Base-by-base conservation (phyloP, 139 green algal genomes). In the Coccomyxa sp. region DNA sequence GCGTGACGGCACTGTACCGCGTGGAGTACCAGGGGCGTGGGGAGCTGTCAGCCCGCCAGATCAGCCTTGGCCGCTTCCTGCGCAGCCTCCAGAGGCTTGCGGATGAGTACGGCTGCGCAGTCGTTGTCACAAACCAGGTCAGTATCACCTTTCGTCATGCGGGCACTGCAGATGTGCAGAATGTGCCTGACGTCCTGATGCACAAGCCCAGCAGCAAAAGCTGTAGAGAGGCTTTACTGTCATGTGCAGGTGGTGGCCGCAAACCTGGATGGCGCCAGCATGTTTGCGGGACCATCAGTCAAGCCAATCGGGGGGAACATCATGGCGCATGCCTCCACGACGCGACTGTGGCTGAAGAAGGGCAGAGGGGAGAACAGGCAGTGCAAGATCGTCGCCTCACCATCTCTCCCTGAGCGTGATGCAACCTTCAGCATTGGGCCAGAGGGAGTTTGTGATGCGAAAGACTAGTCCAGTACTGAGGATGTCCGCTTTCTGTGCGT, bases 241-340 rank as follows among this genome's bases (percentile, higher is more conserved):
- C 14, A 29, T 36, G 18, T 71, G 39, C 79, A 82, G 79, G 79
- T 82, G 37, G 79, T 82, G 72, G 79, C 79, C 16, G 78, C 78
- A 18, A 82, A 82, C 34, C 33, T 98, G 64, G 97, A 99, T 73
- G 96, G 92, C 3, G 88, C 75, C n/a, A 70, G 70, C 40, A 97
- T 98, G 89, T 98, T 98, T 86, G 88, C 92, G n/a, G 96, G 92
- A 0, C 94, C 94, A 7, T 77, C 81, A 29, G 83, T 99, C n/a
- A 99, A 98, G 87, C 93, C 97, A 22, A 98, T 99, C 78, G 97
- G 97, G 33, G 97, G 97, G 72, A 98, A 99, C 88, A 99, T 99
- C 86, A 98, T 99, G 92, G 97, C 97, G n/a, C 97, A 99, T 85
- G 96, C 96, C 33, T 95, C 96, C n/a, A 99, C 96, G 34, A 99